Evolutionary conservation across 805 yeast species (phyloP), one percentile per base, ranked within the genome.

Genomic region (Yarrowia osloensis): DNA sequence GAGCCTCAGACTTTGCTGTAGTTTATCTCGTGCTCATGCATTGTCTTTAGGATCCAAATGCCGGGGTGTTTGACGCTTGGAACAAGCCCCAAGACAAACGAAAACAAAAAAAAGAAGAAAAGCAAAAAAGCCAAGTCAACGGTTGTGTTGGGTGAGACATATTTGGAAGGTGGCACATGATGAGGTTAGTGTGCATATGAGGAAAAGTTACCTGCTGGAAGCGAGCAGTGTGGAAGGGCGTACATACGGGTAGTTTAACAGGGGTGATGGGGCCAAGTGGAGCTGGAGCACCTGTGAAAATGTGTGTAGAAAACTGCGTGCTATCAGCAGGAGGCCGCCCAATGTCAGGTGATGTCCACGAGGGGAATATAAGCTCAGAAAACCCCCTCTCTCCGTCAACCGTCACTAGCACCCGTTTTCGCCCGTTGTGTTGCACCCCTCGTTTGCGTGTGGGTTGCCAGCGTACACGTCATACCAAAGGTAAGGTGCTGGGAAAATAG

Each of bases 131-230:
- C 49, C 39, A n/a, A 19, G 35, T 31, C 42, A 35, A 52, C 59
- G 59, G 59, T 52, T 52, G 61, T 54, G 61, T 54, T 54, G 61
- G 33, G 61, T 54, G 61, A 54, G 61, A 54, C 61, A 54, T 52
- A 52, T 54, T 35, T 37, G 44, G 61, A 54, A 33, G 57, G 55
- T 50, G 55, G 57, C 57, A 50, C 57, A 50, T 50, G 57, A 50
- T 50, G 40, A 50, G 57, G 57, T 50, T 50, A 50, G 40, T 33
- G 40, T 50, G 57, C 57, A 50, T 50, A 31, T 33, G 7, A 50
- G 5, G n/a, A 33, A 50, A 50, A 33, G 28, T 15, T 50, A n/a
- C 12, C 7, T 46, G 19, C 7, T 24, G 24, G 33, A 47, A 50
- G 57, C 57, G 57, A 50, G 57, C 29, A 21, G 26, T 4, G 54